Base-by-base conservation (phyloP, 345 rosid genomes). In the Pistacia integerrima region DNA sequence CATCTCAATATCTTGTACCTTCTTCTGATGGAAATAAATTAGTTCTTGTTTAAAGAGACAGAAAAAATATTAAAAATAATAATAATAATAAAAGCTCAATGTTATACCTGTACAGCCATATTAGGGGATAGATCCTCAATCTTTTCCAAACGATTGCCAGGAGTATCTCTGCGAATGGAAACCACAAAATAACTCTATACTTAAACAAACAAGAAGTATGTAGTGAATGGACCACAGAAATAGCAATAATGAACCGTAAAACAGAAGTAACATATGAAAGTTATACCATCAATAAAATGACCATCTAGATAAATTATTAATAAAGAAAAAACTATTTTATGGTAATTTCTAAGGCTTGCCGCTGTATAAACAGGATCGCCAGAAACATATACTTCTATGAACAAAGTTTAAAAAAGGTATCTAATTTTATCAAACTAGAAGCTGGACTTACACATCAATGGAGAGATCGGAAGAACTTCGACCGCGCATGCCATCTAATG, bases 61-160 rank as follows among this genome's bases (percentile, higher is more conserved):
- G 10, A 8, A 6, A 41, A 41, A 25, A 25, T 25, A 25, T 25
- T 25, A 25, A 25, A 30, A 30, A 30, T 30, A 38, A 38, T 38
- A 4, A 41, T 5, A 41, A 5, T 41, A 41, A 41, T 41, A 41
- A 41, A 1, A 41, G 9, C 46, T 41, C 46, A 35, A 54, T 48
- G 17, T 59, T 28, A 55, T 80, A 93, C 99, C 98, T 92, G 93
- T 61, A 96, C 86, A 66, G 58, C 71, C 88, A 84, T 85, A 83
- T 86, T 80, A 56, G 94, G 91, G 61, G 60, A 79, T 77, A 96
- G 84, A 85, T 92, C 98, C 80, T 87, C 94, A 58, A 92, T 81
- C 79, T 82, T 88, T 76, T 88, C 91, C 49, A 83, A 60, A 46
- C 76, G 91, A 75, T 81, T 84, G 76, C 72, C 75, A 54, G 77